Evolutionary conservation across 2,329 filamentous ascomycete genomes (phyloP), one percentile per base, ranked within the genome.

Genomic region (Claviceps paspali): DNA sequence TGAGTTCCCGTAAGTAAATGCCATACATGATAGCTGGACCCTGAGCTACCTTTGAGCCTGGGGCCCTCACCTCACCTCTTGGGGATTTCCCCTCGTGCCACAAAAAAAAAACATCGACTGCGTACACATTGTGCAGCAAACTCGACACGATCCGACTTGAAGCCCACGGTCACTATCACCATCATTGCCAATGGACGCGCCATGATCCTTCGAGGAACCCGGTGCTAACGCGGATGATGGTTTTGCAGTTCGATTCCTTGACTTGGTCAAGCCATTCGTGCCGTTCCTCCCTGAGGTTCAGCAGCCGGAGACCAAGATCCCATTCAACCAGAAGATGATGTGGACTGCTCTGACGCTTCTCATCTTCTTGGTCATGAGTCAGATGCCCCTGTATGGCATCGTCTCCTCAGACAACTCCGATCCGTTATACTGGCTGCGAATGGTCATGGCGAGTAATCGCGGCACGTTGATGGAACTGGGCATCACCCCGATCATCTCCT

Each of bases 321-420:
- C 87, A 51, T 98, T 98, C 79, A 92, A 96, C 73, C 91, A 96
- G 66, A 87, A 88, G 73, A 68, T 91, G 70, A 88, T 88, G 83
- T 91, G 83, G 83, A 91, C 83, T 48, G 83, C 81, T 60, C 77
- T 88, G 61, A 96, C 91, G 48, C 76, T 98, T 52, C 71, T 98
- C 62, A 92, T 96, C 68, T 98, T 98, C 77, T 70, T 98, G 73
- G 86, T 98, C 65, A 98, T 98, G 91, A 95, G 86, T 69, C 91
- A 95, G 70, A 96, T 98, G 91, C 87, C 91, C 47, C 69, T 91
- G 45, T 98, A 98, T 68, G 91, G 91, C 66, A 98, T 98, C 64
- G 92, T 98, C 57, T 98, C 91, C 39, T 98, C 91, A 55, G 83
- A 91, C 65, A 95, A 86, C 53, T 96, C 91, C 44, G 92, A 98